Base-by-base conservation (phyloP, 495 filamentous ascomycete genomes). In the Podospora bellae-mahoneyi region DNA sequence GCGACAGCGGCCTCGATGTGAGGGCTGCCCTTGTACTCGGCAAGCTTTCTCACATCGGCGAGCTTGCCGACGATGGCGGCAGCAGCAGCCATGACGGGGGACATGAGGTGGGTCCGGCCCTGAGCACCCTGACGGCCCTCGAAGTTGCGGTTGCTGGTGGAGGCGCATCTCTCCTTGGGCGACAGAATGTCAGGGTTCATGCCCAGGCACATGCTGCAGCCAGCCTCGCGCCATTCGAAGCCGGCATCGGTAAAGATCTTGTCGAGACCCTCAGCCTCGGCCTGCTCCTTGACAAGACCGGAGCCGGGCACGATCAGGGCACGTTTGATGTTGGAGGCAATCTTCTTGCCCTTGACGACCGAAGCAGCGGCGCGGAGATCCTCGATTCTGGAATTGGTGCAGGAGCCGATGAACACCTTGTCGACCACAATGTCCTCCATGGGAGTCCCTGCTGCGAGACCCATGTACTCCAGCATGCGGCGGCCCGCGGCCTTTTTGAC, bases 111-210 rank as follows among this genome's bases (percentile, higher is more conserved):
- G 19, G 95, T 99, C 68, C 95, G 88, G 62, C 94, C 93, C 69
- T 90, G 89, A 63, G 94, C 93, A 76, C 95, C 95, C 81, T 99
- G 95, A 71, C 95, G 89, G 61, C 95, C 95, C 79, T 98, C 95
- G 72, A 98, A 99, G 75, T 99, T 99, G 69, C 95, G 92, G 82
- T 99, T 98, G 72, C 91, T 94, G 67, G 95, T 99, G 77, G 89
- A 92, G 54, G 95, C 95, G 74, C 95, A 99, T 66, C 95, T 88
- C 82, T 99, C 95, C 75, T 89, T 86, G 58, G 95, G 95, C 2
- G 92, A 88, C n/a, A 98, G 86, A 72, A 99, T 97, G 79, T 99
- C 95, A 0, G 95, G 93, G 83, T 99, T 99, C 95, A 99, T 99
- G 78, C 95, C 95, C 32, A 99, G 86, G 73, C 95, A 99, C 95